Conservation (phyloP, 2,329 filamentous ascomycete genomes). For the Eutypa lata region DNA sequence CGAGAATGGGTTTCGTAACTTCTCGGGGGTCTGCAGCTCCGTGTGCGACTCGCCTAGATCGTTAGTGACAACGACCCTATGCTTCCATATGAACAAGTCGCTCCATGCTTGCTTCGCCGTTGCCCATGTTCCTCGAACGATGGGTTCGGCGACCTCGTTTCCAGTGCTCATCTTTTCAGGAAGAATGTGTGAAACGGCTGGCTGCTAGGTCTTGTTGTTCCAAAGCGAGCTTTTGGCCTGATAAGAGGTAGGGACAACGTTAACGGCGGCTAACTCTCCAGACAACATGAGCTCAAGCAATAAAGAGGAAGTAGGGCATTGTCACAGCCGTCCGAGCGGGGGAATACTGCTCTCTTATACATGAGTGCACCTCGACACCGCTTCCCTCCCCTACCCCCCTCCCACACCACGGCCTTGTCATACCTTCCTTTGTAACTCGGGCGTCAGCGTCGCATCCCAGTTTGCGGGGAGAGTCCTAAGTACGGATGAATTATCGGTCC, state of each 20-base stretch:
- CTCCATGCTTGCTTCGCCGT: conserved; percentile 61
- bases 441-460: background rate
- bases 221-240: too few species aligned
- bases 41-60: conserved; percentile 61
- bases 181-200: too few species aligned
- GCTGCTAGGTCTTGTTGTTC: background rate
- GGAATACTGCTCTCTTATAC: background rate
- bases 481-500: background rate
- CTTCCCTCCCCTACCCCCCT: background rate
- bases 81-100: conserved; percentile 72
- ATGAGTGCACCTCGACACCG: background rate
- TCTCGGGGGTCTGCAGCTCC: conserved; percentile 67
- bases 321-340: background rate
- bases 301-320: background rate
- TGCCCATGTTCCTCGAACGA: conserved; percentile 62
- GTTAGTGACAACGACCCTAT: conserved; percentile 65
- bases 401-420: background rate
- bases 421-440: background rate
- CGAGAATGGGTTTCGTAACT: conserved; percentile 67
- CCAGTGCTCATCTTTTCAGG: conserved; percentile 15
- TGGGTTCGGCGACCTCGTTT: conserved; percentile 52
- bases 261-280: background rate
- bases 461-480: background rate
- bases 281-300: background rate
- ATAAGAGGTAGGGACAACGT: background rate